phyloP scores from a whole-genome alignment of 2,329 filamentous ascomycete genomes.

The Neobulgaria alba region DNA sequence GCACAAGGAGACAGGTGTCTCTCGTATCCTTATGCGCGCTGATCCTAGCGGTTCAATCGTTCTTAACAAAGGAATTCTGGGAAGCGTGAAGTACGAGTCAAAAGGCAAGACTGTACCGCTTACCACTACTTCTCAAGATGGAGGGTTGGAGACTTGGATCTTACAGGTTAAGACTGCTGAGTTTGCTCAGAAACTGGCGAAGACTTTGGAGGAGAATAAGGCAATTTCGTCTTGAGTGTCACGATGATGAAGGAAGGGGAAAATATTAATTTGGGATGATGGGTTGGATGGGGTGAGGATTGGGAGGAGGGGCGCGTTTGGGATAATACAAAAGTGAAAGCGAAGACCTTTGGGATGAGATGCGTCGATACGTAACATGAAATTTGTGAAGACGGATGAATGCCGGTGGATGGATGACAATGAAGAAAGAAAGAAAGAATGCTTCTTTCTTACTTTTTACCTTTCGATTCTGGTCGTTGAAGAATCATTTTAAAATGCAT shows the following conservation, averaged over 20 bases:
- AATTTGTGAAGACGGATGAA: not conserved
- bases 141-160: slow-evolving; percentile 60
- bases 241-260: not conserved
- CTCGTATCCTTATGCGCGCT: slow-evolving; percentile 63
- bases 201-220: slow-evolving; percentile 41
- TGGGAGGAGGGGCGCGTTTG: not conserved
- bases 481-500: not conserved
- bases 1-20: slow-evolving; percentile 58
- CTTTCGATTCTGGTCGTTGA: not conserved
- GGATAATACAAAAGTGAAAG: no score
- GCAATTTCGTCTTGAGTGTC: slow-evolving; percentile 3
- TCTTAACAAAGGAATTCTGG: slow-evolving; percentile 59
- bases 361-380: not conserved
- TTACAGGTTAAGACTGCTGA: slow-evolving; percentile 56
- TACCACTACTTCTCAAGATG: slow-evolving; percentile 47
- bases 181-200: slow-evolving; percentile 40
- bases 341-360: no score
- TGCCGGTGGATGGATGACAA: not conserved
- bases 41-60: slow-evolving; percentile 67
- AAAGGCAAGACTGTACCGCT: slow-evolving; percentile 53
- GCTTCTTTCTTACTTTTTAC: not conserved
- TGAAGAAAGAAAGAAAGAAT: no score
- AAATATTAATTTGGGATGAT: not conserved
- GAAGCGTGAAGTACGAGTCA: slow-evolving; percentile 53
- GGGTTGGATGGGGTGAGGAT: not conserved